phyloP scores from a whole-genome alignment of 164 flowering plant species.

The Annona squamosa region DNA sequence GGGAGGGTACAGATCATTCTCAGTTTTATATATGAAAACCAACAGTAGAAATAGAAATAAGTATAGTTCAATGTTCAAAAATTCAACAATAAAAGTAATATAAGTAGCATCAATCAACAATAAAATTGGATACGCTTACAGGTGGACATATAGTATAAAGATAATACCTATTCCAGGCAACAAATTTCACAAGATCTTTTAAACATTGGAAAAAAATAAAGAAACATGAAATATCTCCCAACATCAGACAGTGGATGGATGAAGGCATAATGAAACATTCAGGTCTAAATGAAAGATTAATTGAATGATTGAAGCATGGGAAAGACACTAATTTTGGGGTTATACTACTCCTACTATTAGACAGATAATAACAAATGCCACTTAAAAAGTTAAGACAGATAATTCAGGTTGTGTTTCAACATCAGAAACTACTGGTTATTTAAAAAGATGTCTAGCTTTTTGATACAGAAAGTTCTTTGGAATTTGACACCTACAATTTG shows the following conservation, averaged over 20 bases:
- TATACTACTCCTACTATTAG: background rate
- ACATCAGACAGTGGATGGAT: background rate
- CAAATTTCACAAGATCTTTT: background rate
- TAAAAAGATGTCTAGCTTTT: conserved; percentile 75
- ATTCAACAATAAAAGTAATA: too few species aligned
- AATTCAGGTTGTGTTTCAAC: conserved; percentile 47
- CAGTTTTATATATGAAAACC: too few species aligned
- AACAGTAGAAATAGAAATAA: too few species aligned
- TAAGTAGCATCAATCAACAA: too few species aligned
- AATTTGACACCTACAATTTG: conserved; percentile 64
- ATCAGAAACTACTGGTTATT: conserved; percentile 60
- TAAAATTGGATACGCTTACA: too few species aligned
- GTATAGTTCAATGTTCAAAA: too few species aligned
- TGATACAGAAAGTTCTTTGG: conserved; percentile 88
- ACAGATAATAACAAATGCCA: background rate
- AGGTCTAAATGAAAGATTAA: background rate
- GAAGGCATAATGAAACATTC: background rate
- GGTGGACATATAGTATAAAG: background rate
- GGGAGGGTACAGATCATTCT: too few species aligned
- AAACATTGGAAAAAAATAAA: background rate
- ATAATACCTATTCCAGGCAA: background rate
- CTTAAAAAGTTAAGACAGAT: background rate
- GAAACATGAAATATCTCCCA: background rate
- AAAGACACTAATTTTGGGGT: background rate
- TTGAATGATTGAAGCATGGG: background rate